Evolutionary conservation across 495 filamentous ascomycete species (phyloP).

Genomic region (Tuber aestivum): DNA sequence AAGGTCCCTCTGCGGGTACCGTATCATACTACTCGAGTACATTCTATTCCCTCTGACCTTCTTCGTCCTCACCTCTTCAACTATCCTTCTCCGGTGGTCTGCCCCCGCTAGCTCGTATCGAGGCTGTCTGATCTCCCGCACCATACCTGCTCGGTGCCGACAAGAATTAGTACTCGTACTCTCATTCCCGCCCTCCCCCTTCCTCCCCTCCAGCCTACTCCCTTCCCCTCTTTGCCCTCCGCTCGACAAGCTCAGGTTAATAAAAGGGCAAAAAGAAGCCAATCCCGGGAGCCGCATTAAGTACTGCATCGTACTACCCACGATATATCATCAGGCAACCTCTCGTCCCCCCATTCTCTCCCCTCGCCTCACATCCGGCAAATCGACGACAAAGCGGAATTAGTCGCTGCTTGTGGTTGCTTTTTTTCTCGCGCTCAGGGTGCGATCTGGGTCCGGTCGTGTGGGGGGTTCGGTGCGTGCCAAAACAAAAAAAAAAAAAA

Average conservation of each 20-base stretch:
- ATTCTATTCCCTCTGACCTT: not conserved
- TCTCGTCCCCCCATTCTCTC: not conserved
- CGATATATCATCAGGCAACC: not conserved
- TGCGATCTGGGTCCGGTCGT: not conserved
- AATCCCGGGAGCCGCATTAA: not conserved
- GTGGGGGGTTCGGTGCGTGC: not conserved
- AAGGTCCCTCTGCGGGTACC: not conserved
- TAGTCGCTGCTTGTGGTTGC: not conserved
- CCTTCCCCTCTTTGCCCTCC: not conserved
- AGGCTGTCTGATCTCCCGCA: not conserved
- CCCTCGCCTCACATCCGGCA: not conserved
- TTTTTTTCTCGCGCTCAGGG: not conserved
- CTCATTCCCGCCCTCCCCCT: not conserved
- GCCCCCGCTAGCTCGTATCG: not conserved
- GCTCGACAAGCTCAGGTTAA: not conserved
- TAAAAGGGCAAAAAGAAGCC: not conserved
- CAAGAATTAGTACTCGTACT: not conserved
- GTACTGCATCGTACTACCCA: not conserved
- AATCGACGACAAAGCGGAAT: constrained; percentile 5
- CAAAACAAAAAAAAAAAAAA: not conserved
- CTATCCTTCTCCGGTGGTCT: too few species aligned
- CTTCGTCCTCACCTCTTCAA: not conserved
- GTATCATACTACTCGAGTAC: too few species aligned
- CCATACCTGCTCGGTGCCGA: not conserved
- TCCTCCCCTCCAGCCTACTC: not conserved